Percentiles rank a stretch among this genome's conserved stretches.
Conservation (phyloP, 768 basidiomycete genomes). For the Dioszegia aurantiaca region DNA sequence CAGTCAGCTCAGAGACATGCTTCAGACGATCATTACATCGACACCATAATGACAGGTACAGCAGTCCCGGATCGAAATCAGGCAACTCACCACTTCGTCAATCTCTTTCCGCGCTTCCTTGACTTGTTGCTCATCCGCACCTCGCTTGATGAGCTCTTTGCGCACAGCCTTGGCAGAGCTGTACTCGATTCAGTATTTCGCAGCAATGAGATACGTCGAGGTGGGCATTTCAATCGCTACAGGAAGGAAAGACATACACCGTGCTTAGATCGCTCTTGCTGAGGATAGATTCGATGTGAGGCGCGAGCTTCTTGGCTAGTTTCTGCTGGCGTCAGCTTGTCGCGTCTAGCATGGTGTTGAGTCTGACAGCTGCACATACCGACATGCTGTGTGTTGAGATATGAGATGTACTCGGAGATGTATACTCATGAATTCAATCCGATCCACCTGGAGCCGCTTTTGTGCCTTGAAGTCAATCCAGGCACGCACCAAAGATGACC, state of each 20-base stretch:
- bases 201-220: too few relatives aligned
- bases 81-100: slow-evolving; percentile 63
- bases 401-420: too few relatives aligned
- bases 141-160: slow-evolving; percentile 60
- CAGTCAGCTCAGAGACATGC: not conserved
- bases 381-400: too few relatives aligned
- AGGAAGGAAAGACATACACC: slow-evolving; percentile 30
- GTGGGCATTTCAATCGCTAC: too few relatives aligned
- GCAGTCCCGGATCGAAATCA: not conserved
- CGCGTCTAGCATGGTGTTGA: not conserved
- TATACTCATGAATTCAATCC: too few relatives aligned
- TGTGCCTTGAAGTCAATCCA: too few relatives aligned
- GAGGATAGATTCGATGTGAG: slow-evolving; percentile 37
- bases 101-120: slow-evolving; percentile 68
- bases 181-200: slow-evolving; percentile 3
- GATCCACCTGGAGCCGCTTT: too few relatives aligned
- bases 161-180: slow-evolving; percentile 76
- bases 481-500: too few relatives aligned
- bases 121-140: slow-evolving; percentile 59
- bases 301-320: slow-evolving; percentile 28
- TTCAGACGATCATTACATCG: slow-evolving; percentile 17
- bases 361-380: too few relatives aligned
- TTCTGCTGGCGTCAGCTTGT: slow-evolving; percentile 1
- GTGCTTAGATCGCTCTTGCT: slow-evolving; percentile 33
- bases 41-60: not conserved